These are phyloP conservation scores for Neurospora tetraspora DNA, from an alignment of 495 filamentous ascomycete genomes.

Conservation along the genomic window DNA sequence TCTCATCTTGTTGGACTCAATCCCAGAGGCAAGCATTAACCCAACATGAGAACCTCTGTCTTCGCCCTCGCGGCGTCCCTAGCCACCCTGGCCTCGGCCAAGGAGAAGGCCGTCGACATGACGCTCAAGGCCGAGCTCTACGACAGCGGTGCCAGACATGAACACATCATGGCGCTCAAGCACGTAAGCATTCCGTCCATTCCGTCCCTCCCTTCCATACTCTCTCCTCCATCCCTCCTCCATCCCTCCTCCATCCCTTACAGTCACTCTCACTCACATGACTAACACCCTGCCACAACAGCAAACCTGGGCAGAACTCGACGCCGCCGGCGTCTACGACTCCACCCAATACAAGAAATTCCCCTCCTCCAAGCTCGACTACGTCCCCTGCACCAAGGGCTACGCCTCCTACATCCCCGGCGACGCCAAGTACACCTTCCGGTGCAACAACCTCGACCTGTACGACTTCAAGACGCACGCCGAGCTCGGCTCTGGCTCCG, in stretches of 20 bases:
- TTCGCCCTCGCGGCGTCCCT: slow-evolving; percentile 27
- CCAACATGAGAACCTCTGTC: not conserved
- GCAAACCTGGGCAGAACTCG: slow-evolving; percentile 25
- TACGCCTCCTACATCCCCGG: slow-evolving; percentile 30
- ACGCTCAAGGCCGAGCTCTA: slow-evolving; percentile 24
- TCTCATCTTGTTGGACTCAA: not conserved
- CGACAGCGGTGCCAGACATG: slow-evolving; percentile 36
- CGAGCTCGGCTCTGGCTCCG: slow-evolving; percentile 34
- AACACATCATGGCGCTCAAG: slow-evolving; percentile 37
- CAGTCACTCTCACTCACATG: not conserved
- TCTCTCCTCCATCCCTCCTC: not conserved
- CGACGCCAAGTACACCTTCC: slow-evolving; percentile 38
- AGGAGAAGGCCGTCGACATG: slow-evolving; percentile 21
- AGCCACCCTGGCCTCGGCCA: slow-evolving; percentile 20
- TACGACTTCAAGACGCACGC: slow-evolving; percentile 44
- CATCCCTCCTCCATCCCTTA: not conserved
- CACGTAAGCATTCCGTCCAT: slow-evolving; percentile 14
- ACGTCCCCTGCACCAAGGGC: slow-evolving; percentile 37
- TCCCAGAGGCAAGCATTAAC: not conserved
- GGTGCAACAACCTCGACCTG: slow-evolving; percentile 44
- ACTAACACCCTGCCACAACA: not conserved
- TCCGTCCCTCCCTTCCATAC: not conserved
- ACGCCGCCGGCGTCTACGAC: slow-evolving; percentile 27
- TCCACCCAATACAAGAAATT: slow-evolving; percentile 28
- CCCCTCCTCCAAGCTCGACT: slow-evolving; percentile 8